Evolutionary conservation across 2,329 filamentous ascomycete genomes (phyloP).

Genomic region (Hymenoscyphus infarciens): DNA sequence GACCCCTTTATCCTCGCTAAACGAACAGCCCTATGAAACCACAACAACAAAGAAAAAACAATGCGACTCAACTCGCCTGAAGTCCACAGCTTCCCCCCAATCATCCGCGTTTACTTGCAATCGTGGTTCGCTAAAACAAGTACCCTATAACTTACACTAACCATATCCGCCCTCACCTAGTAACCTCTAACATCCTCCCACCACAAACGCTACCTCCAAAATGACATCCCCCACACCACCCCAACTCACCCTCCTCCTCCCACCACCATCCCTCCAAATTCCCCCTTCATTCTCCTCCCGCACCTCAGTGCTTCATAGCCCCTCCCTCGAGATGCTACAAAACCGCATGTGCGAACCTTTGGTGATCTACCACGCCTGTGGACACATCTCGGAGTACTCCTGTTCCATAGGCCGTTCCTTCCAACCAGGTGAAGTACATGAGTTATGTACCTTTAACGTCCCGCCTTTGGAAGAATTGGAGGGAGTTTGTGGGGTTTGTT

Average conservation of each 20-base stretch:
- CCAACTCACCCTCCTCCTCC: background rate
- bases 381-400: background rate
- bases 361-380: background rate
- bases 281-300: background rate
- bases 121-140: background rate
- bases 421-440: background rate
- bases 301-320: background rate
- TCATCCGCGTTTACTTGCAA: background rate
- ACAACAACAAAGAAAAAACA: background rate
- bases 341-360: background rate
- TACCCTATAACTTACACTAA: background rate
- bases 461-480: background rate
- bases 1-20: background rate
- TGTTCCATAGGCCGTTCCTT: conserved; percentile 3
- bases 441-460: conserved; percentile 1
- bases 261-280: background rate
- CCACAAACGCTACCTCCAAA: background rate
- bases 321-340: background rate
- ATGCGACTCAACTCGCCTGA: background rate
- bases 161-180: background rate
- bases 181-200: background rate
- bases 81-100: too few species aligned
- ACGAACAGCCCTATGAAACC: background rate
- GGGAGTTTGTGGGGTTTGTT: background rate
- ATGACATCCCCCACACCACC: background rate